Conservation (phyloP, 2,329 filamentous ascomycete genomes). For the Calonectria pseudoreteaudii region DNA sequence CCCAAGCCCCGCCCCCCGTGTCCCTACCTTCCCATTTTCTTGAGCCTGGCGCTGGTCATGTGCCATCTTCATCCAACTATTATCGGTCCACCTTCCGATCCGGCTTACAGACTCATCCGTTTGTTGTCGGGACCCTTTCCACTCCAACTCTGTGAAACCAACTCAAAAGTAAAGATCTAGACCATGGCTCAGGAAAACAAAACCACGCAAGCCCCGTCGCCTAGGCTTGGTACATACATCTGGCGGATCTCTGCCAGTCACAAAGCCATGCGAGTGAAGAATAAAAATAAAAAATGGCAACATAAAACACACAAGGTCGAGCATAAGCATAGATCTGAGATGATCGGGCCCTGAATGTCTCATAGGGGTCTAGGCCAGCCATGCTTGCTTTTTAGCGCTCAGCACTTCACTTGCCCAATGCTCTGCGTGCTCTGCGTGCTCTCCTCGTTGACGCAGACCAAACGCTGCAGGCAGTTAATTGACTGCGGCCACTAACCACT, state of each 20-base stretch:
- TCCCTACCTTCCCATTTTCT: slow-evolving; percentile 25
- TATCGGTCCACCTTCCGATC: slow-evolving; percentile 14
- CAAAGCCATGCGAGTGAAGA: neutral
- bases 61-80: slow-evolving; percentile 28
- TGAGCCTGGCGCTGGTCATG: slow-evolving; percentile 36
- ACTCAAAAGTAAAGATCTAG: neutral
- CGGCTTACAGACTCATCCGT: neutral
- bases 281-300: neutral
- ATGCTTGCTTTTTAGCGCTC: slow-evolving; percentile 11
- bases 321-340: neutral
- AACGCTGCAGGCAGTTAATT: neutral
- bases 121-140: neutral
- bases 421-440: neutral
- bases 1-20: slow-evolving; percentile 34
- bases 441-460: neutral
- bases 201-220: neutral
- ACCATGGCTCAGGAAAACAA: neutral
- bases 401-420: neutral
- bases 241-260: neutral
- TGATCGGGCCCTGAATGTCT: slow-evolving; percentile 7
- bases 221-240: neutral
- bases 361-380: neutral
- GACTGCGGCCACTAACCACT: slow-evolving; percentile 16
- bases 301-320: neutral
- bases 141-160: neutral